Conservation (phyloP, 2,329 filamentous ascomycete species). For the Bretziella fagacearum region DNA sequence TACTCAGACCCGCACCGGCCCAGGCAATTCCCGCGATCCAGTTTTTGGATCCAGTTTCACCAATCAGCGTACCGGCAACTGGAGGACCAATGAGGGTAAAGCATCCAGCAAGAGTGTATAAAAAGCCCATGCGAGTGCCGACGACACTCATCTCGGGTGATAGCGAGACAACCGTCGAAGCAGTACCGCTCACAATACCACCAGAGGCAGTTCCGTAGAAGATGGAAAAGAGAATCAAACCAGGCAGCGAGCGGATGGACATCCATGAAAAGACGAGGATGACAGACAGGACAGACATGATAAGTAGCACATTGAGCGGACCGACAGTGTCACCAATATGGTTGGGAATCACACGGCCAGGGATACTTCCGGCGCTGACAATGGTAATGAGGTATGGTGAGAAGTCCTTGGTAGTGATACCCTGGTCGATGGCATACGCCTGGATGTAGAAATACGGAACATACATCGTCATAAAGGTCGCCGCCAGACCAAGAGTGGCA, state of each 20-base stretch:
- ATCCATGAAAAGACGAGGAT: slow-evolving; percentile 32
- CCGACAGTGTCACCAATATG: slow-evolving; percentile 29
- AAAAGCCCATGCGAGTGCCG: slow-evolving; percentile 28
- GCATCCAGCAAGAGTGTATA: slow-evolving; percentile 28
- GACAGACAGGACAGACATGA: slow-evolving; percentile 28
- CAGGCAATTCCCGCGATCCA: slow-evolving; percentile 23
- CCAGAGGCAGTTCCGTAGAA: slow-evolving; percentile 32
- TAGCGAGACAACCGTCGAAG: slow-evolving; percentile 26
- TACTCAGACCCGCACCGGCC: slow-evolving; percentile 19
- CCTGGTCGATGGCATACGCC: slow-evolving; percentile 26
- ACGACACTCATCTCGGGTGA: slow-evolving; percentile 25
- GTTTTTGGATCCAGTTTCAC: slow-evolving; percentile 18
- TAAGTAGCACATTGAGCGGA: slow-evolving; percentile 25
- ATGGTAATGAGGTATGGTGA: slow-evolving; percentile 28
- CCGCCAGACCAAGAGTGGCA: slow-evolving; percentile 23
- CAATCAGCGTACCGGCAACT: slow-evolving; percentile 25
- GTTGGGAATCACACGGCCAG: slow-evolving; percentile 29
- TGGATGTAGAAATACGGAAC: slow-evolving; percentile 33
- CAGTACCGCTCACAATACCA: slow-evolving; percentile 27
- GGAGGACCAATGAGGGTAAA: slow-evolving; percentile 28
- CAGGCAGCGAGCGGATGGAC: slow-evolving; percentile 22
- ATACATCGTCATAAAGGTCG: slow-evolving; percentile 30
- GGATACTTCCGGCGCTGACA: slow-evolving; percentile 29
- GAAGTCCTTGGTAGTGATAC: slow-evolving; percentile 21
- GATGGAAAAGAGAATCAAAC: slow-evolving; percentile 27